Evolutionary conservation across 805 yeast genomes (phyloP), one percentile per base, ranked within the genome.

Genomic region (Cephaloascus fragrans): DNA sequence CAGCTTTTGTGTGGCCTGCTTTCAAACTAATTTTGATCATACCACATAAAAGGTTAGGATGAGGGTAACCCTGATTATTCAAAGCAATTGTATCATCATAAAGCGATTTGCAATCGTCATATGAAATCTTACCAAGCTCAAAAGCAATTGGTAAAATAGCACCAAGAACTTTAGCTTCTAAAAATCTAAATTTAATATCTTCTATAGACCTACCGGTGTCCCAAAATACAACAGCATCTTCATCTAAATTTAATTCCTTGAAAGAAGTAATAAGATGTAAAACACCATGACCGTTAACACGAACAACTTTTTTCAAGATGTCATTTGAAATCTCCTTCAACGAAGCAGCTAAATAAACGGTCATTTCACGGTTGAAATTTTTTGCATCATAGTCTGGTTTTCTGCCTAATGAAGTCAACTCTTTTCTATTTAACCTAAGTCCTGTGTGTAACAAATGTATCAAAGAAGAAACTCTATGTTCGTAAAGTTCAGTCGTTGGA

Each of bases 171-270:
- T 75, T 71, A 51, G 82, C 83, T 34, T 72, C 69, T 41, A 82
- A 65, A 56, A 76, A 82, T 16, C 71, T 55, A 31, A 51, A 42
- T 47, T 75, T 59, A 36, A 61, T 55, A 3, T 51, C 45, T 3
- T 62, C 57, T 43, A 61, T 66, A 47, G 68, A 67, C 45, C 73
- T 75, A 23, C 81, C 81, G 16, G 69, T 58, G 48, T 80, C 83
- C 93, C 93, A 83, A 43, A 80, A 68, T 43, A 71, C 67, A 35
- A 82, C 71, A 38, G 84, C 80, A 56, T 83, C 88, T 39, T 73
- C 67, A 35, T 73, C 69, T 42, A 79, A 64, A 36, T 73, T 69
- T 44, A 77, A 67, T 52, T 80, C 86, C 51, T 75, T 73, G 50
- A 73, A 71, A 10, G 79, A 73, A 19, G 77, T 73, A 44, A 75